phyloP scores from a whole-genome alignment of 2,329 filamentous ascomycete genomes.

The Hypoxylon sp. region DNA sequence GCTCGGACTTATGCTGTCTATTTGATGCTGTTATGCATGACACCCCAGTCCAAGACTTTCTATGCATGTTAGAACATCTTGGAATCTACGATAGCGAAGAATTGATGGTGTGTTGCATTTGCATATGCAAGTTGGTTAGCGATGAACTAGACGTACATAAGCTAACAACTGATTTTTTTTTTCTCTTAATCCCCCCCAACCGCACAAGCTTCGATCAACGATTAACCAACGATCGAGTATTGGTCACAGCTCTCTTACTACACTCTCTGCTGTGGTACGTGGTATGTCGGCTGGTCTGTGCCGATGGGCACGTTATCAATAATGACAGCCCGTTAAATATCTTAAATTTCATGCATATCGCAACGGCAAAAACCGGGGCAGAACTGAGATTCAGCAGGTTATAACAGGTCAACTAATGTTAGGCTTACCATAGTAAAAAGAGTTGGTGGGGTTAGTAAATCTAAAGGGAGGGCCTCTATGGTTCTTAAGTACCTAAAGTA shows the following conservation, averaged over 20 bases:
- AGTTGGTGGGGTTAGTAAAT: conserved; percentile 18
- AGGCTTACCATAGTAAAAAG: conserved; percentile 1
- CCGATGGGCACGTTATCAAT: conserved; percentile 33
- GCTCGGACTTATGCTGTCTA: conserved; percentile 31
- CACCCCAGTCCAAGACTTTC: conserved; percentile 21
- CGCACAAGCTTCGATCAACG: conserved; percentile 3
- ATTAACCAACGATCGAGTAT: conserved; percentile 16
- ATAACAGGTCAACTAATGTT: conserved; percentile 38
- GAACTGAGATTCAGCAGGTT: conserved; percentile 24
- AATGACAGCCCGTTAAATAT: conserved; percentile 27
- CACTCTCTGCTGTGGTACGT: conserved; percentile 3
- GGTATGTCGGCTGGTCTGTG: conserved; percentile 21
- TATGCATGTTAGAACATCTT: conserved; percentile 29
- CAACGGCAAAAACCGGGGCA: conserved; percentile 28
- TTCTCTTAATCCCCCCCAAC: background rate
- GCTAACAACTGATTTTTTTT: conserved; percentile 5
- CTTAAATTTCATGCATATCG: conserved; percentile 42
- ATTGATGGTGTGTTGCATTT: conserved; percentile 33
- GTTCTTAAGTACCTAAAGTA: conserved; percentile 20
- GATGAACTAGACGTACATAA: conserved; percentile 17
- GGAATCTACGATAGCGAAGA: conserved; percentile 31
- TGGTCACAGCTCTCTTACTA: conserved; percentile 13
- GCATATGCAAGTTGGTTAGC: conserved; percentile 39
- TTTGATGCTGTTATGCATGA: conserved; percentile 37
- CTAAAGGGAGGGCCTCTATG: conserved; percentile 20